Evolutionary conservation across 2,329 filamentous ascomycete genomes (phyloP), one percentile per base, ranked within the genome.

Genomic region (Fusarium sp.): DNA sequence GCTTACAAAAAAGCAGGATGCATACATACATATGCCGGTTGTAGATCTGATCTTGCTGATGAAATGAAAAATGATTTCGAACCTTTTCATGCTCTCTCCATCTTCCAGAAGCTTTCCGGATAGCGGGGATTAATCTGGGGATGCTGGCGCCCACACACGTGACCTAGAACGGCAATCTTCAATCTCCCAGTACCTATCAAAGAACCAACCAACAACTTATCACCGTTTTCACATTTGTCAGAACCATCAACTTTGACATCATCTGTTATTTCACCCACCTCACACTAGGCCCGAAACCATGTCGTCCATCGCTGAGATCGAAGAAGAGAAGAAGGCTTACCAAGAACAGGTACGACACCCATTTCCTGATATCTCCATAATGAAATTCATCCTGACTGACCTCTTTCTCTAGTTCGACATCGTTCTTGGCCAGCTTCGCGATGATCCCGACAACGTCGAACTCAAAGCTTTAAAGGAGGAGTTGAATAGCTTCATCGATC

Each of bases 371-470:
- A 27, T 20, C 18, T 29, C 17, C 37, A 35, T 20, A 17, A 42
- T 14, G 43, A 51, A 21, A 33, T 42, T 11, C 27, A 21, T 27
- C 33, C 72, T 77, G 43, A 35, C 72, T 77, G 43, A 73, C 58
- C 14, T 21, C 31, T 59, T 31, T 56, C 15, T 64, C 57, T 41
- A 94, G 91, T 88, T 97, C 76, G 92, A 94, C 75, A 89, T 92
- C 36, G 89, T 97, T 61, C 82, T 90, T 74, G 84, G 87, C 55
- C 91, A 92, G 69, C 87, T 97, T 58, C 89, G 91, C 78, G 89
- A 91, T 78, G 92, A 96, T 75, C 90, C 94, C 67, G 90, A 91
- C 60, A 95, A 93, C 79, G 83, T 83, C 74, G 93, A 95, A 79
- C 88, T 96, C 75, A 85, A 90, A 75, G 87, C 86, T 76, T 87